phyloP scores from a whole-genome alignment of 176 grass and related monocot species.

The Echinochloa phyllopogon region DNA sequence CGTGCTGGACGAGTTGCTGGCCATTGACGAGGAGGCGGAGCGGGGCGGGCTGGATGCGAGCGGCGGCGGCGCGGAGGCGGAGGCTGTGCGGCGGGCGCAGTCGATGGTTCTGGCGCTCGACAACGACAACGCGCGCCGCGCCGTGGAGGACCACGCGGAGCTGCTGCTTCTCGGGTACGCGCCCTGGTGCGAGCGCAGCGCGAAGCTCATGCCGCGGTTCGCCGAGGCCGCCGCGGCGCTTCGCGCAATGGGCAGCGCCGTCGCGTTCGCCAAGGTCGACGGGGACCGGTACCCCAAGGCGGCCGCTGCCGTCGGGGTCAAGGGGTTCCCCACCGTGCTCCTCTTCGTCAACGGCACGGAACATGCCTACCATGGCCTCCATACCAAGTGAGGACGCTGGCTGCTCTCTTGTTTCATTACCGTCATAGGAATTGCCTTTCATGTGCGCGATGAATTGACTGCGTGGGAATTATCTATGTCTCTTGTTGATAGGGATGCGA shows the following conservation, averaged over 20 bases:
- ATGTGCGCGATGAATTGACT: conserved; percentile 37
- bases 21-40: conserved; percentile 81
- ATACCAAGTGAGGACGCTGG: conserved; percentile 67
- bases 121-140: conserved; percentile 78
- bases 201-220: conserved; percentile 89
- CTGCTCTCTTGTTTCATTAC: neutral
- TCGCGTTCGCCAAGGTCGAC: conserved; percentile 88
- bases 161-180: conserved; percentile 87
- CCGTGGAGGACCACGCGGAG: conserved; percentile 63
- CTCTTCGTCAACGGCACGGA: conserved; percentile 85
- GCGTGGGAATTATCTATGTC: neutral
- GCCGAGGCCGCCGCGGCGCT: conserved; percentile 84
- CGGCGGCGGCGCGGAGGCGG: conserved; percentile 46
- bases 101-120: conserved; percentile 84
- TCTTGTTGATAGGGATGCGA: conserved; percentile 72
- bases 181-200: conserved; percentile 91
- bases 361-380: conserved; percentile 69
- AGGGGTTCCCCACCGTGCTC: conserved; percentile 83
- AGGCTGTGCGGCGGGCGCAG: conserved; percentile 74
- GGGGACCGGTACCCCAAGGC: conserved; percentile 87
- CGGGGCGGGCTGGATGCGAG: conserved; percentile 20
- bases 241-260: conserved; percentile 73
- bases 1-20: conserved; percentile 79
- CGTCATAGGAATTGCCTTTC: neutral
- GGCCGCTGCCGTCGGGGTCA: conserved; percentile 67